Conservation (phyloP, 108 stramenopile genomes). For the Pseudonitzschia pungens region DNA sequence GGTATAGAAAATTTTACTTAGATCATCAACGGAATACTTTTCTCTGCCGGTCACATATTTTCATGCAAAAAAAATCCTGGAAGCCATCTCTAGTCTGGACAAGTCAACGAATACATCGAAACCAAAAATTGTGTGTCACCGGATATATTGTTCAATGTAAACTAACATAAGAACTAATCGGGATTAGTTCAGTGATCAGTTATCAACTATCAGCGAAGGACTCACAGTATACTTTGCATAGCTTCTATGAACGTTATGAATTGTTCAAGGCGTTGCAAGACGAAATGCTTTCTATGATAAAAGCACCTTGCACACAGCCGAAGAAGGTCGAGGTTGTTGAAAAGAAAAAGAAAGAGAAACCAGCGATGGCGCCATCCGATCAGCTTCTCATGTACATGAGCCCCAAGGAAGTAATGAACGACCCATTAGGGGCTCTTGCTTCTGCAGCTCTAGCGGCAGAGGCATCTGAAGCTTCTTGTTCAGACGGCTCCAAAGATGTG, state of each 20-base stretch:
- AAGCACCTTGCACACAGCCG: not conserved
- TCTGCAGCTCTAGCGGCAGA: conserved; percentile 42
- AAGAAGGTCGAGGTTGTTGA: conserved; percentile 5
- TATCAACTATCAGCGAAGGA: not conserved
- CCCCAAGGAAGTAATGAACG: conserved; percentile 29
- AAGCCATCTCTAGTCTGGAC: not conserved
- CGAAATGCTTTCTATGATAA: conserved; percentile 18
- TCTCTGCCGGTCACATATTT: conserved; percentile 2
- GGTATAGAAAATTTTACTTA: not conserved
- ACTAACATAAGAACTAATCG: not conserved
- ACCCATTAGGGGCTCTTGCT: conserved; percentile 40
- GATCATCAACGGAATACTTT: not conserved
- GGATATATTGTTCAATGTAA: not conserved
- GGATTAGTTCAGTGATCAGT: not conserved
- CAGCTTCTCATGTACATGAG: conserved; percentile 18
- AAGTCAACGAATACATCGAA: conserved; percentile 1
- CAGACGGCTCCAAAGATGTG: conserved; percentile 24
- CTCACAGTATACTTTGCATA: not conserved
- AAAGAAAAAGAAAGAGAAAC: not conserved
- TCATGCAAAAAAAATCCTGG: not conserved
- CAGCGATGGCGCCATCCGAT: conserved; percentile 15
- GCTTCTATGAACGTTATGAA: not conserved
- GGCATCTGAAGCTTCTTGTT: conserved; percentile 31
- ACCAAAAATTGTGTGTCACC: conserved; percentile 4
- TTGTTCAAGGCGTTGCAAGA: not conserved